phyloP scores from a whole-genome alignment of 2,329 filamentous ascomycete species.

The Westerdykella ornata region DNA sequence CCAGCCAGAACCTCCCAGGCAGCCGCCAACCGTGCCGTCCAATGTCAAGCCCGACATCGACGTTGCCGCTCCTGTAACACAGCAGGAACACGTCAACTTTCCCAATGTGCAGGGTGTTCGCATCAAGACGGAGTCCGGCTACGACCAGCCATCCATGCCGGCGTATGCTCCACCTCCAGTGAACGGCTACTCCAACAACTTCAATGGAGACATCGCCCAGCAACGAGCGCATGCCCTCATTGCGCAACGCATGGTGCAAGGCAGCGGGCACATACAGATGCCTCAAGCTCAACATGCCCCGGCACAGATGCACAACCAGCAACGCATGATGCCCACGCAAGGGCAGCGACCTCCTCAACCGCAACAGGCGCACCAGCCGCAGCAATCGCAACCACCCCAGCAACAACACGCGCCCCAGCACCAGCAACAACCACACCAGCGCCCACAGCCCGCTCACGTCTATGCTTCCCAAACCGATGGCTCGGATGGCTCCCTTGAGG shows the following conservation, averaged over 20 bases:
- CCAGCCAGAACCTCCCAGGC: constrained; percentile 48
- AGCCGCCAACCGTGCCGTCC: constrained; percentile 39
- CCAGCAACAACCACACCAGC: constrained; percentile 39
- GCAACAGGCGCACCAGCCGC: constrained; percentile 13
- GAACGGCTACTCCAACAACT: constrained; percentile 27
- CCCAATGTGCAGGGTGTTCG: constrained; percentile 24
- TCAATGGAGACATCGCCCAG: constrained; percentile 45
- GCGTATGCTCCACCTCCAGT: constrained; percentile 13
- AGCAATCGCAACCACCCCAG: constrained; percentile 14
- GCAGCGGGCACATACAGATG: constrained; percentile 16
- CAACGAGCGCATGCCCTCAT: constrained; percentile 50
- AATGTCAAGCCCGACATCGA: constrained; percentile 35
- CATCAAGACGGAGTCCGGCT: constrained; percentile 48
- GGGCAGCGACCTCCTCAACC: constrained; percentile 21
- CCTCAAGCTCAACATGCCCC: constrained; percentile 28
- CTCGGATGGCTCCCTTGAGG: constrained; percentile 54
- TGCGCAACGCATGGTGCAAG: constrained; percentile 25
- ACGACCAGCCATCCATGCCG: constrained; percentile 10
- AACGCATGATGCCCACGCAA: constrained; percentile 19
- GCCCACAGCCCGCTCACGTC: constrained; percentile 29
- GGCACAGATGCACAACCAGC: constrained; percentile 21
- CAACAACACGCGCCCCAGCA: constrained; percentile 20
- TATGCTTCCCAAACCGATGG: constrained; percentile 68
- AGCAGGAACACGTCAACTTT: constrained; percentile 27
- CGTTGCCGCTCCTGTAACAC: constrained; percentile 23